Percentiles rank a stretch among this genome's conserved stretches.
Evolutionary conservation across 2,329 filamentous ascomycete genomes (phyloP).

Genomic region (Cladophialophora carrionii): DNA sequence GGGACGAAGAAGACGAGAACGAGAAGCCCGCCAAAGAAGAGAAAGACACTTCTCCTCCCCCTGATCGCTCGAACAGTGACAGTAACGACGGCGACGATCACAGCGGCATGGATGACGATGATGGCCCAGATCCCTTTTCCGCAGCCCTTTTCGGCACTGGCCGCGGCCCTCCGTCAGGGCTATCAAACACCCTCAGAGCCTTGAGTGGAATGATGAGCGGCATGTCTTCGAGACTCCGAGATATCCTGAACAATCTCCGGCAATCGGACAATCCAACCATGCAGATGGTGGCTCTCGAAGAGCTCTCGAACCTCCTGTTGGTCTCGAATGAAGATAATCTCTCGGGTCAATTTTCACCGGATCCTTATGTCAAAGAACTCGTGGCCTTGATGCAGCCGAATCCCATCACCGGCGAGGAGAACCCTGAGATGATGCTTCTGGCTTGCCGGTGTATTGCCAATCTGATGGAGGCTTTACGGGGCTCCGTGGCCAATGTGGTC

Average conservation of each 20-base stretch:
- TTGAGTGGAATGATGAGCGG: constrained; percentile 91
- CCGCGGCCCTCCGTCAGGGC: constrained; percentile 63
- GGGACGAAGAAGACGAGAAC: constrained; percentile 58
- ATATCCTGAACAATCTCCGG: constrained; percentile 73
- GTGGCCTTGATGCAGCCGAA: constrained; percentile 89
- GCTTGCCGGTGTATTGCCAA: constrained; percentile 96
- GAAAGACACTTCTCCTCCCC: constrained; percentile 52
- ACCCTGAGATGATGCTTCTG: constrained; percentile 94
- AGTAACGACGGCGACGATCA: constrained; percentile 65
- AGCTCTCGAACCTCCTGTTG: constrained; percentile 87
- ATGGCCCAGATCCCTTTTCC: constrained; percentile 65
- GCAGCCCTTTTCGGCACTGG: constrained; percentile 67
- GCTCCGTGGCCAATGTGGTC: constrained; percentile 91
- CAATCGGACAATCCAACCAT: constrained; percentile 83
- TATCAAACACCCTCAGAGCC: constrained; percentile 81
- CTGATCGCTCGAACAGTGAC: constrained; percentile 61
- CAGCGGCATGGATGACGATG: constrained; percentile 60
- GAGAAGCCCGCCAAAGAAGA: constrained; percentile 46
- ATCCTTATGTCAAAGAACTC: constrained; percentile 93
- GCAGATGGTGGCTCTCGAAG: constrained; percentile 89
- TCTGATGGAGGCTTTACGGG: constrained; percentile 93
- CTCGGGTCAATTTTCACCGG: constrained; percentile 90
- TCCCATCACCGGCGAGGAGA: constrained; percentile 78
- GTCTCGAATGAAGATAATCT: constrained; percentile 97
- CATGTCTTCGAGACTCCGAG: constrained; percentile 75